These are phyloP conservation scores for Sarocladium oryzae DNA, from an alignment of 2,329 filamentous ascomycete species.

Conservation along the genomic window DNA sequence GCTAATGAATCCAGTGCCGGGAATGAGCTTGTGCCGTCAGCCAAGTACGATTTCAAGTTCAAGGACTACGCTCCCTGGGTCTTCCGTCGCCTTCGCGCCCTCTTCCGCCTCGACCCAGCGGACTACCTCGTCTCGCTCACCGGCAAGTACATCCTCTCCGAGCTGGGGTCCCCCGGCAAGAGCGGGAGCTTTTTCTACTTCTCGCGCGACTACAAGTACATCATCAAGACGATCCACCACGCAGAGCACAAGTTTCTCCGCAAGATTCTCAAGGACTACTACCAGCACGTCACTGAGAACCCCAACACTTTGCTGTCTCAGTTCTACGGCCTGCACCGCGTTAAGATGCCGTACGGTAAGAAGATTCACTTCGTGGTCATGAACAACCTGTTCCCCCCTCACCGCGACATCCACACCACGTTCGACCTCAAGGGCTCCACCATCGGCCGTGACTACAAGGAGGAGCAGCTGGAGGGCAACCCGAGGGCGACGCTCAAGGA, in stretches of 20 bases:
- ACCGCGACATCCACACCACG: slow-evolving; percentile 93
- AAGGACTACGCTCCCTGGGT: slow-evolving; percentile 99
- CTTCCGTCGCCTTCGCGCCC: slow-evolving; percentile 81
- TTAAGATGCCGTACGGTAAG: slow-evolving; percentile 96
- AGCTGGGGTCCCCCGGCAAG: slow-evolving; percentile 94
- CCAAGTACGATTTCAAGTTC: slow-evolving; percentile 99
- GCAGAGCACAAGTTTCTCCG: slow-evolving; percentile 83
- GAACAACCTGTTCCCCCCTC: slow-evolving; percentile 98
- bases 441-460: slow-evolving; percentile 82
- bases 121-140: slow-evolving; percentile 98
- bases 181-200: slow-evolving; percentile 99
- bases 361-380: slow-evolving; percentile 99
- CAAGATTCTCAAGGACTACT: slow-evolving; percentile 85
- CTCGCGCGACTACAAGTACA: slow-evolving; percentile 98
- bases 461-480: slow-evolving; percentile 82
- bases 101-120: slow-evolving; percentile 88
- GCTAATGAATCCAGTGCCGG: slow-evolving; percentile 59
- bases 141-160: slow-evolving; percentile 96
- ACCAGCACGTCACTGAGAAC: slow-evolving; percentile 84
- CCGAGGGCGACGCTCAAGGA: slow-evolving; percentile 93
- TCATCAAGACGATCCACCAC: slow-evolving; percentile 99
- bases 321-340: slow-evolving; percentile 93
- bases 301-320: slow-evolving; percentile 96
- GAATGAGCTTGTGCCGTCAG: slow-evolving; percentile 93
- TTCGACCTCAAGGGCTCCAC: slow-evolving; percentile 97